phyloP scores from a whole-genome alignment of 495 filamentous ascomycete species.

The Neurospora hispaniola region DNA sequence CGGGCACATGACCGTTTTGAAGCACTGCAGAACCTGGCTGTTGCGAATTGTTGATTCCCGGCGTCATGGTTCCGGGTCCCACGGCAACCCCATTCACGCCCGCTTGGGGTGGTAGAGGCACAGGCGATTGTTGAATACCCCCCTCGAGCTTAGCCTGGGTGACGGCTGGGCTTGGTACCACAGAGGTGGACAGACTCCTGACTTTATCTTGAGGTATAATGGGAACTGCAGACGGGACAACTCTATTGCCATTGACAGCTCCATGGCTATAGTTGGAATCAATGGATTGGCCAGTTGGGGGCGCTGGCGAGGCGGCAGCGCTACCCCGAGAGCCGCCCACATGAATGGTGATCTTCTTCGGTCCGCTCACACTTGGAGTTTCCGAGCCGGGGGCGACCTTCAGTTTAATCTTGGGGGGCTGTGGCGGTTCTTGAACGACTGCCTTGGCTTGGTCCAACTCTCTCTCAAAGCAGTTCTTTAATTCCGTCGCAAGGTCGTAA shows the following conservation, averaged over 20 bases:
- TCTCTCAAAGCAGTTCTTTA: slow-evolving; percentile 59
- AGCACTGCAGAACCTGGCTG: slow-evolving; percentile 20
- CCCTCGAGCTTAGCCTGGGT: slow-evolving; percentile 33
- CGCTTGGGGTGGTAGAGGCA: slow-evolving; percentile 4
- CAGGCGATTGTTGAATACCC: slow-evolving; percentile 28
- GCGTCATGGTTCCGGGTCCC: slow-evolving; percentile 1
- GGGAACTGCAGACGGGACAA: slow-evolving; percentile 11
- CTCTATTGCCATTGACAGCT: slow-evolving; percentile 18
- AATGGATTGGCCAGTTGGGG: slow-evolving; percentile 30
- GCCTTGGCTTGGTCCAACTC: slow-evolving; percentile 59
- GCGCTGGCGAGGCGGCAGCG: slow-evolving; percentile 44
- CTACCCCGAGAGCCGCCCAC: slow-evolving; percentile 40
- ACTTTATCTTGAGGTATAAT: slow-evolving; percentile 28
- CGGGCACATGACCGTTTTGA: slow-evolving; percentile 14
- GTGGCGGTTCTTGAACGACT: slow-evolving; percentile 49
- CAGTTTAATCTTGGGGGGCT: slow-evolving; percentile 61
- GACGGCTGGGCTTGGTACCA: slow-evolving; percentile 36
- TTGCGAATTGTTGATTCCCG: slow-evolving; percentile 6
- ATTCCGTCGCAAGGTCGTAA: slow-evolving; percentile 54
- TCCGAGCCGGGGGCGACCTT: slow-evolving; percentile 43
- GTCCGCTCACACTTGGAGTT: slow-evolving; percentile 16
- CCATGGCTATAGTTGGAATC: slow-evolving; percentile 21
- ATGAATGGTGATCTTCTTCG: slow-evolving; percentile 46
- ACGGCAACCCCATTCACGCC: neutral
- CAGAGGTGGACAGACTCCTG: slow-evolving; percentile 33